Base-by-base conservation (phyloP, 2,329 filamentous ascomycete species). In the Lachnellula arida region DNA sequence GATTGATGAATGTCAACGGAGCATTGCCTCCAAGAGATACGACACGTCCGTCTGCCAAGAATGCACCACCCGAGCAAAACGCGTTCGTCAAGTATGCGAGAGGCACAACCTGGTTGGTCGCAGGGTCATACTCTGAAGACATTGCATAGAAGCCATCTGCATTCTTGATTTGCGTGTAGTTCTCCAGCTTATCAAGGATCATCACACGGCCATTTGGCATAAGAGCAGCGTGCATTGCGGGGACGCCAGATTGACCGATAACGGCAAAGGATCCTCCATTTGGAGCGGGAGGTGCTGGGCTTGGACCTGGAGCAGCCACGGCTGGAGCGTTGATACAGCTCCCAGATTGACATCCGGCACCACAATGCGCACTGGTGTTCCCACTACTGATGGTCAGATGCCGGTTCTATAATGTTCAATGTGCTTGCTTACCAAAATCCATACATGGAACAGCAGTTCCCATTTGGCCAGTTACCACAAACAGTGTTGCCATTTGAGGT, bases 131-230 rank as follows among this genome's bases (percentile, higher is more conserved):
- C 63, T 85, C 80, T 2, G 80, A 75, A 9, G 81, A 83, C 70
- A 83, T 85, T 0, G 82, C 82, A 58, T 76, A 82, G 53, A 78
- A 75, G 28, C 79, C 79, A 64, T 81, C 78, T 15, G 74, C 57
- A 7, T 82, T 73, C 59, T 73, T 77, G 46, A 84, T 63, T 57
- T 84, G 74, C 0, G 81, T 83, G 68, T 81, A 85, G 67, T 84
- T 79, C 66, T 85, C 82, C 32, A 85, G 74, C 67, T 85, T 86
- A 73, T 85, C 82, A 15, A 85, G 70, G 70, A 85, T 85, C 39
- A 81, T 74, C 11, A 84, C 81, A 51, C 75, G 74, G 23, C 81
- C 81, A 63, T 84, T 83, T 14, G 75, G 78, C 72, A 84, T 74
- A 22, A 85, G 73, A 62, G 75, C 80, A 59, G 81, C 81, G 63